phyloP scores from a whole-genome alignment of 208 protist genomes.

The Vickermania ingenoplastis region DNA sequence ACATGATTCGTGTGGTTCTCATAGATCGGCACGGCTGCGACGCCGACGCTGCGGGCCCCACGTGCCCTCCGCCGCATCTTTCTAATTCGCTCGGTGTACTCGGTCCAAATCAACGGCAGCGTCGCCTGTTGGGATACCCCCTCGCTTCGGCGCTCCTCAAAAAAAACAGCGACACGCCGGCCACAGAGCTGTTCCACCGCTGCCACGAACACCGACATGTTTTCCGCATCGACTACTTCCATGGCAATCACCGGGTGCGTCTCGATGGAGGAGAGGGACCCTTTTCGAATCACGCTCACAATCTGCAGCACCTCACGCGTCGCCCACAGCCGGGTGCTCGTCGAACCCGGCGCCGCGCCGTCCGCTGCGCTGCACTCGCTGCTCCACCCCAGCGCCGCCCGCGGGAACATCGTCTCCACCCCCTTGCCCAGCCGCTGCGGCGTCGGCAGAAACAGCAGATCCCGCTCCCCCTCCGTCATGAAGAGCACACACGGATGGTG shows the following conservation, averaged over 20 bases:
- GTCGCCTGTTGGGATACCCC: background rate
- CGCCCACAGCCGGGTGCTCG: slow-evolving; percentile 7
- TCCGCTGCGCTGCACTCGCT: background rate
- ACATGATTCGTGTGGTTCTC: background rate
- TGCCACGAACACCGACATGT: slow-evolving; percentile 9
- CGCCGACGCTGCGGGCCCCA: background rate
- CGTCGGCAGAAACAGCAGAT: background rate
- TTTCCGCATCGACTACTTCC: slow-evolving; percentile 18
- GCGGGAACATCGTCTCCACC: background rate
- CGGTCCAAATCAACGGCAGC: background rate
- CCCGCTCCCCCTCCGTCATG: background rate
- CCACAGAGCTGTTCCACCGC: background rate
- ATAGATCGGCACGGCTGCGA: slow-evolving; percentile 1
- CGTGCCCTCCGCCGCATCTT: slow-evolving; percentile 15
- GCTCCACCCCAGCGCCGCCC: background rate
- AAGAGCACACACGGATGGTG: background rate
- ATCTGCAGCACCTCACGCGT: background rate
- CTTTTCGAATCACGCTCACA: background rate
- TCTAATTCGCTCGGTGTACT: background rate
- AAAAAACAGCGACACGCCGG: background rate
- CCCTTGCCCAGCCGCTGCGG: background rate
- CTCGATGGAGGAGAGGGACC: background rate
- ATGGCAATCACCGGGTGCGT: slow-evolving; percentile 7
- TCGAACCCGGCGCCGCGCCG: background rate
- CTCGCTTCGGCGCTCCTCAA: too few species aligned